Conservation (phyloP, 2,329 filamentous ascomycete species). For the Seiridium unicorne region DNA sequence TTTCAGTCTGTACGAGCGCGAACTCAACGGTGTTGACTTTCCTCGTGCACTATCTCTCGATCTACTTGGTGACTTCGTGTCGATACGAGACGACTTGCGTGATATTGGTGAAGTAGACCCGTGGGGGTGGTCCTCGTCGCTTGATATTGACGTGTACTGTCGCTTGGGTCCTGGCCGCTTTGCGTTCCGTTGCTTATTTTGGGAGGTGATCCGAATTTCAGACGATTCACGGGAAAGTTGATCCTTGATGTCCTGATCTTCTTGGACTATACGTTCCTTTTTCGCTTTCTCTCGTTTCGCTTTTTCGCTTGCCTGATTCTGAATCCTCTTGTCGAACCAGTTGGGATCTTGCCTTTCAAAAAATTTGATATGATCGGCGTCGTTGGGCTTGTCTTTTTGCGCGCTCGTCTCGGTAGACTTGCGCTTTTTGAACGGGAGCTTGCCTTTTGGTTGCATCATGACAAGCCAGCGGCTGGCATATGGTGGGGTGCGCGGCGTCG, state of each 20-base stretch:
- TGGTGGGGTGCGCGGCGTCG: too few relatives aligned
- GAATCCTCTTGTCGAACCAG: conserved; percentile 36
- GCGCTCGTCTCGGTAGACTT: conserved; percentile 25
- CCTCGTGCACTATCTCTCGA: neutral
- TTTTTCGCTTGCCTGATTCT: conserved; percentile 24
- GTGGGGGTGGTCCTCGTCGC: conserved; percentile 2
- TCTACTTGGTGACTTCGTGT: neutral
- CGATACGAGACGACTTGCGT: neutral
- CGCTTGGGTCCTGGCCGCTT: conserved; percentile 15
- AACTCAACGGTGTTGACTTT: neutral
- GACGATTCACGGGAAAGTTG: conserved; percentile 7
- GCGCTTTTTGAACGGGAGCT: conserved; percentile 43
- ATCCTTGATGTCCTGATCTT: conserved; percentile 5
- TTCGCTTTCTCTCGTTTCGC: conserved; percentile 13
- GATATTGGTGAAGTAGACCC: neutral
- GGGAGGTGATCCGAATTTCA: neutral
- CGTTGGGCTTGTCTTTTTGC: conserved; percentile 24
- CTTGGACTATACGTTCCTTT: conserved; percentile 15
- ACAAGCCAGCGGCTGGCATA: neutral
- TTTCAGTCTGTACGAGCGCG: neutral
- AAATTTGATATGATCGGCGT: conserved; percentile 46
- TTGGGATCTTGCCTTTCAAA: conserved; percentile 20
- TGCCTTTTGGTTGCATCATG: neutral
- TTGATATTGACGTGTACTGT: conserved; percentile 12
- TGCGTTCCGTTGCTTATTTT: neutral